phyloP scores from a whole-genome alignment of 306 rosid genomes.

The Morella rubra region DNA sequence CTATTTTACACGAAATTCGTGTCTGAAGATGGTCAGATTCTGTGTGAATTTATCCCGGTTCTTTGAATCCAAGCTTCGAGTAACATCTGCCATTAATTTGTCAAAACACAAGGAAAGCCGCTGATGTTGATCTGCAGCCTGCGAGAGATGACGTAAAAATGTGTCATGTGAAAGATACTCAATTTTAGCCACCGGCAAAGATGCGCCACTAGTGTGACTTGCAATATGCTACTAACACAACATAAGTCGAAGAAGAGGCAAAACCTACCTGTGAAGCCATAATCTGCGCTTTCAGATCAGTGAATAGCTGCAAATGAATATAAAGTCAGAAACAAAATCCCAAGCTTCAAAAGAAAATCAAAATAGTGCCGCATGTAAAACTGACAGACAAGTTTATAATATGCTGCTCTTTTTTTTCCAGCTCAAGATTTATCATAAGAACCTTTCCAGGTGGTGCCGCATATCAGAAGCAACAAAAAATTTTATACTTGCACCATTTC shows the following conservation, averaged over 20 bases:
- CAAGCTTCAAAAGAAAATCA: not conserved
- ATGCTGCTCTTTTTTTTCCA: not conserved
- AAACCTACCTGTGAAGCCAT: slow-evolving; percentile 55
- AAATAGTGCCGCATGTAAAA: not conserved
- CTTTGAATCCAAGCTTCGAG: slow-evolving; percentile 63
- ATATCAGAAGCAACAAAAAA: not conserved
- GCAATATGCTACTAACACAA: not conserved
- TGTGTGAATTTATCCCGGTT: slow-evolving; percentile 64
- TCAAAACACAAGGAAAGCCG: slow-evolving; percentile 57
- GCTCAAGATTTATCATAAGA: not conserved
- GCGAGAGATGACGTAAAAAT: slow-evolving; percentile 25
- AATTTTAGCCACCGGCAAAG: not conserved
- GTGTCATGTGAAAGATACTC: not conserved
- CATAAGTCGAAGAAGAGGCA: not conserved
- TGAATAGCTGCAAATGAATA: slow-evolving; percentile 45
- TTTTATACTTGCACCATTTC: not conserved
- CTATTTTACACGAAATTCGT: slow-evolving; percentile 55
- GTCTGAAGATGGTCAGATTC: slow-evolving; percentile 55
- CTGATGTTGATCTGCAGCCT: slow-evolving; percentile 57
- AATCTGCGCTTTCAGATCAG: slow-evolving; percentile 56
- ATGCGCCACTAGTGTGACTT: not conserved
- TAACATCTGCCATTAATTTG: slow-evolving; percentile 59
- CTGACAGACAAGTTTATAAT: too few relatives aligned
- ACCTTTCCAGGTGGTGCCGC: not conserved
- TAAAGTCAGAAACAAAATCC: not conserved